A percentile compares a stretch with the other conserved stretches of the same genome.
Evolutionary conservation across 306 rosid species (phyloP).

Genomic region (Gillenia trifoliata): DNA sequence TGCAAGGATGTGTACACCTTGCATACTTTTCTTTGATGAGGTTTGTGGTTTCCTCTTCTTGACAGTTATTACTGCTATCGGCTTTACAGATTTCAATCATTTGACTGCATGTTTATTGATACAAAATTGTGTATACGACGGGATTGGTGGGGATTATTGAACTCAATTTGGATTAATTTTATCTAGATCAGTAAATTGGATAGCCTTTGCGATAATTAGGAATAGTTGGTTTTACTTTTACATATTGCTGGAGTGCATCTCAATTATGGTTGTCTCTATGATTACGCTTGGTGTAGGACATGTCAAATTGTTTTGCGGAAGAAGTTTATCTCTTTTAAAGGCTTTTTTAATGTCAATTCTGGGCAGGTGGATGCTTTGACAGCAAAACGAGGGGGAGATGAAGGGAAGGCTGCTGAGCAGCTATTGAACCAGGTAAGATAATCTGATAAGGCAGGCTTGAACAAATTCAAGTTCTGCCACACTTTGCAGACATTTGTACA

Average conservation of each 20-base stretch:
- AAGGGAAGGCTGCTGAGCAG: slow-evolving; percentile 68
- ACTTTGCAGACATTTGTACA: neutral
- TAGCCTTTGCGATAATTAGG: no score
- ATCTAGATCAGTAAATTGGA: no score
- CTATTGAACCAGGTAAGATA: slow-evolving; percentile 62
- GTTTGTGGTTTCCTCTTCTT: slow-evolving; percentile 38
- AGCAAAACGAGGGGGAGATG: slow-evolving; percentile 74
- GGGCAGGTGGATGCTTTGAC: slow-evolving; percentile 79
- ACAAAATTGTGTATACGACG: no score
- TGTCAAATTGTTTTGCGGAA: no score
- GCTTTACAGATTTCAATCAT: neutral
- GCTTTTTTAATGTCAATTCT: no score
- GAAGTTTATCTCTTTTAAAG: no score
- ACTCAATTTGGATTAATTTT: no score
- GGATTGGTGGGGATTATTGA: no score
- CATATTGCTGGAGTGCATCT: no score
- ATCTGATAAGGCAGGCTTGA: neutral
- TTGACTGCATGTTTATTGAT: neutral
- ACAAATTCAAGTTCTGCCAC: neutral
- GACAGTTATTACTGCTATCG: neutral
- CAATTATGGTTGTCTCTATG: neutral
- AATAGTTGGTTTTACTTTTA: no score
- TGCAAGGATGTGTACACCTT: slow-evolving; percentile 80
- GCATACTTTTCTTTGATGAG: slow-evolving; percentile 84
- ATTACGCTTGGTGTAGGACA: no score